Evolutionary conservation across 805 yeast genomes (phyloP).

Genomic region (Starmerella bombicola): DNA sequence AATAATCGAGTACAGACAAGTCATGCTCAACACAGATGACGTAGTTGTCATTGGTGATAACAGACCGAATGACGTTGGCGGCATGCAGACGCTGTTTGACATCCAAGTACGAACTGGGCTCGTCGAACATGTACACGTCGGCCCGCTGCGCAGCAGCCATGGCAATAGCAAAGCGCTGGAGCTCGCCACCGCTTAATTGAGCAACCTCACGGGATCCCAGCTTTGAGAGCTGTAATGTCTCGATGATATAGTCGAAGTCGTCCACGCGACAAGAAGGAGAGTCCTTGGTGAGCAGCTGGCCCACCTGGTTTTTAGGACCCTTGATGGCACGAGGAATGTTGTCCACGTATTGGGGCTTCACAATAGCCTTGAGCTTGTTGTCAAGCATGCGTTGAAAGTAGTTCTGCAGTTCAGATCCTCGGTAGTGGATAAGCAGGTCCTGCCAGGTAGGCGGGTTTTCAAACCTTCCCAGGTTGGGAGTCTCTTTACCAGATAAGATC

Average conservation of each 20-base stretch:
- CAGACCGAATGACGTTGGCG: slow-evolving; percentile 82
- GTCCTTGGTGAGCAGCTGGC: slow-evolving; percentile 65
- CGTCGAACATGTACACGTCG: slow-evolving; percentile 97
- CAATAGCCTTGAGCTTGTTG: slow-evolving; percentile 89
- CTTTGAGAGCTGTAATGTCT: slow-evolving; percentile 58
- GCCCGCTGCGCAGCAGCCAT: slow-evolving; percentile 93
- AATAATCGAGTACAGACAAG: slow-evolving; percentile 89
- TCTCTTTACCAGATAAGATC: slow-evolving; percentile 92
- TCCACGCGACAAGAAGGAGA: slow-evolving; percentile 49
- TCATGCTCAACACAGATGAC: slow-evolving; percentile 98
- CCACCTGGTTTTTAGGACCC: slow-evolving; percentile 73
- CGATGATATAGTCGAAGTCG: slow-evolving; percentile 51
- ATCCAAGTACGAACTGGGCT: slow-evolving; percentile 95
- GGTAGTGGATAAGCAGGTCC: slow-evolving; percentile 76
- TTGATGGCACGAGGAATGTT: slow-evolving; percentile 93
- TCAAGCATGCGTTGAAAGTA: slow-evolving; percentile 88
- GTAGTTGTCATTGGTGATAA: slow-evolving; percentile 59
- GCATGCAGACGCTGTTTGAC: slow-evolving; percentile 98
- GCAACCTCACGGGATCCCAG: slow-evolving; percentile 78
- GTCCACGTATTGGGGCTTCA: slow-evolving; percentile 97
- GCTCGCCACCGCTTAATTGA: slow-evolving; percentile 93
- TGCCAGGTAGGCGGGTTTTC: slow-evolving; percentile 98
- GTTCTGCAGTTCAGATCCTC: slow-evolving; percentile 96
- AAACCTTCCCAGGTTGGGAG: slow-evolving; percentile 86
- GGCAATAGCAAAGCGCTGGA: slow-evolving; percentile 96